Evolutionary conservation across 2,329 filamentous ascomycete species (phyloP).

Genomic region (Didymellaceae sp.): DNA sequence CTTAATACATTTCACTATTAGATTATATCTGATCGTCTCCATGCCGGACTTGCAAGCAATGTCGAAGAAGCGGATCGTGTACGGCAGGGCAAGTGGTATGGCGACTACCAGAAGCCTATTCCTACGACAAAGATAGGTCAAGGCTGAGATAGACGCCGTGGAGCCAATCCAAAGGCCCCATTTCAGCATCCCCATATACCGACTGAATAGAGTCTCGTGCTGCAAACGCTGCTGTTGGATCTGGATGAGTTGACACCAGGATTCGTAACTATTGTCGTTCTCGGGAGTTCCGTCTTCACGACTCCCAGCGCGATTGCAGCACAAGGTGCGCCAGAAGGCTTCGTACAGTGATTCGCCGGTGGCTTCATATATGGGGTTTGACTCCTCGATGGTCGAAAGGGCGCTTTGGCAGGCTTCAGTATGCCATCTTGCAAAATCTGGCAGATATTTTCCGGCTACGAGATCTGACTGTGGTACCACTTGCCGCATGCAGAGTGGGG

Average conservation of each 20-base stretch:
- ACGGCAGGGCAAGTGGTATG: not conserved
- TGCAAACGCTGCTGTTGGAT: not conserved
- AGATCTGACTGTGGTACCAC: not conserved
- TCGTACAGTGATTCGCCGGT: constrained; percentile 9
- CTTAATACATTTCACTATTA: not conserved
- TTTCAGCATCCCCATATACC: not conserved
- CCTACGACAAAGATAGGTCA: not conserved
- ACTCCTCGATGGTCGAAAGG: not conserved
- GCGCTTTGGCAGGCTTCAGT: not conserved
- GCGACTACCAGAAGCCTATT: not conserved
- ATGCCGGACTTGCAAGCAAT: not conserved
- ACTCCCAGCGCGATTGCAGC: not conserved
- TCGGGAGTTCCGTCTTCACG: not conserved
- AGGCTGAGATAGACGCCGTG: not conserved
- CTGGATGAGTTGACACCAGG: not conserved
- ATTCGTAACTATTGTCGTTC: not conserved
- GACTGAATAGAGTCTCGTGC: not conserved
- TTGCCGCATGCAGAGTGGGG: not conserved
- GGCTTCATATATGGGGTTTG: not conserved
- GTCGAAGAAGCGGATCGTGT: not conserved
- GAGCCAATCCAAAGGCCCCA: not conserved
- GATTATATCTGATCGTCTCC: too few relatives aligned
- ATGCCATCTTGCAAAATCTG: not conserved
- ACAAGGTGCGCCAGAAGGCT: constrained; percentile 10
- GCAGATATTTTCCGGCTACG: not conserved